A percentile compares a stretch with the other conserved stretches of the same genome.
phyloP scores from a whole-genome alignment of 2,329 filamentous ascomycete genomes.

The Apiospora phragmitis region DNA sequence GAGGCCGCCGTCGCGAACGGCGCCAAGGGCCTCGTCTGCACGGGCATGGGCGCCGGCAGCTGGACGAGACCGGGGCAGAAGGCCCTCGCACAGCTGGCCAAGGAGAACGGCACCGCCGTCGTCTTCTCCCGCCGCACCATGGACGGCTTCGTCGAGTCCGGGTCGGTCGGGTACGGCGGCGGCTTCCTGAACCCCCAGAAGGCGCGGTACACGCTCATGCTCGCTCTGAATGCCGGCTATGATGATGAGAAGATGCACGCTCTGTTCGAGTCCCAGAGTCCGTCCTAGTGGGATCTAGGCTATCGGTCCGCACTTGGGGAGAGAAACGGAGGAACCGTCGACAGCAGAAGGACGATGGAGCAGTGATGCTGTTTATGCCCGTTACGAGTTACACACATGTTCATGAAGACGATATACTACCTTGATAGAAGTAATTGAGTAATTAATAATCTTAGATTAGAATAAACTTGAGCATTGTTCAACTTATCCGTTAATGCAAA shows the following conservation, averaged over 20 bases:
- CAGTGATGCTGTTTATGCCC: background rate
- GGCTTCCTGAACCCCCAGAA: slow-evolving; percentile 59
- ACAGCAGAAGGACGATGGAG: background rate
- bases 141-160: slow-evolving; percentile 51
- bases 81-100: slow-evolving; percentile 44
- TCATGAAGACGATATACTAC: background rate
- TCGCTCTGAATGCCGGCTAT: slow-evolving; percentile 34
- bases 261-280: slow-evolving; percentile 17
- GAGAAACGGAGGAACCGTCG: background rate
- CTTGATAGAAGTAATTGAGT: too few relatives aligned
- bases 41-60: slow-evolving; percentile 55
- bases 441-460: too few relatives aligned
- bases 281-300: background rate
- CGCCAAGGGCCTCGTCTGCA: slow-evolving; percentile 55
- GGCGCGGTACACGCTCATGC: slow-evolving; percentile 51
- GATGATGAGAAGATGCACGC: slow-evolving; percentile 19
- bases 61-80: slow-evolving; percentile 40
- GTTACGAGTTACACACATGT: background rate
- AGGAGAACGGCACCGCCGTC: slow-evolving; percentile 47
- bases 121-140: slow-evolving; percentile 52
- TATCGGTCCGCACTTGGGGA: too few relatives aligned
- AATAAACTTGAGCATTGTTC: too few relatives aligned
- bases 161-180: slow-evolving; percentile 37
- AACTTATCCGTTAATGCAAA: too few relatives aligned
- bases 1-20: slow-evolving; percentile 48